These are phyloP conservation scores for Silene uniflora DNA, from an alignment of 148 eudicot genomes.

Conservation along the genomic window DNA sequence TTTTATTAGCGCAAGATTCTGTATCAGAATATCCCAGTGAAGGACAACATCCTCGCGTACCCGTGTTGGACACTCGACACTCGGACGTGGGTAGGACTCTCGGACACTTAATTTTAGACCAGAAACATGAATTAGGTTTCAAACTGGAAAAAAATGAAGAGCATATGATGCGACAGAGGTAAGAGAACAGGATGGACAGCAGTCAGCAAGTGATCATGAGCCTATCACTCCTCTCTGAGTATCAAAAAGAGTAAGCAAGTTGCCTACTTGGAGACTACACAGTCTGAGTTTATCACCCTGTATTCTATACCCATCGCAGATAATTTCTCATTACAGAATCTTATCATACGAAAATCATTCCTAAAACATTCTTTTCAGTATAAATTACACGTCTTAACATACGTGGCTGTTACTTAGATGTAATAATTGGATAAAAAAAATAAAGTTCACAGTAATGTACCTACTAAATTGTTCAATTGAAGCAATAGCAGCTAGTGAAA, in stretches of 20 bases:
- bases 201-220: too few species aligned
- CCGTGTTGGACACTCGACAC: too few species aligned
- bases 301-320: background rate
- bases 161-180: too few species aligned
- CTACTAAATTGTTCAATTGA: constrained; percentile 92
- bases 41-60: too few species aligned
- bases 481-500: constrained; percentile 69
- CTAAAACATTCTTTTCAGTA: background rate
- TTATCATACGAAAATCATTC: background rate
- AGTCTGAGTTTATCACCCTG: background rate
- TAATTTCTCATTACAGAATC: background rate
- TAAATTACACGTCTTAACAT: background rate
- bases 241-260: background rate
- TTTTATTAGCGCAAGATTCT: background rate
- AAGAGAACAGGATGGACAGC: too few species aligned
- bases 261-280: background rate
- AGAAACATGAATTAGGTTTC: too few species aligned
- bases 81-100: too few species aligned
- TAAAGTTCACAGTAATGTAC: constrained; percentile 32
- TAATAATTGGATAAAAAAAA: background rate
- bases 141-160: too few species aligned
- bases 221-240: background rate
- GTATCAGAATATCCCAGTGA: too few species aligned
- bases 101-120: too few species aligned
- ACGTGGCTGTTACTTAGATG: background rate